Evolutionary conservation across 2,329 filamentous ascomycete species (phyloP), one percentile per base, ranked within the genome.

Genomic region (Diaporthe citrichinensis): DNA sequence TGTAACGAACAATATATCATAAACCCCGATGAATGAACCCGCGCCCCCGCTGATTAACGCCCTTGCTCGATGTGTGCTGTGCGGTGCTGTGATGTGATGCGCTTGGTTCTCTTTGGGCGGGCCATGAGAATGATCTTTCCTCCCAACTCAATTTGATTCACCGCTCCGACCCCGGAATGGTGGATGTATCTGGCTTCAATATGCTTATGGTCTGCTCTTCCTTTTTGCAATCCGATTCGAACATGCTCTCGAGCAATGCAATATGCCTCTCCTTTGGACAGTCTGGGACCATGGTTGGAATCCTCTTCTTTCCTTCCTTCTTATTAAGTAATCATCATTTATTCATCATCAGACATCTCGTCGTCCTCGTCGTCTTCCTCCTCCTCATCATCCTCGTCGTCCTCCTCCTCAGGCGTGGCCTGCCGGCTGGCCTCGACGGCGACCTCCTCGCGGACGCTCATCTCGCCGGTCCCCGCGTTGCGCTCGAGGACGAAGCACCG

Each of bases 401-500:
- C 65, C 36, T 71, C 73, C 23, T 28, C 20, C 57, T 76, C 72
- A 28, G 72, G 75, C 34, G 75, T 76, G 20, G 65, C 59, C 51
- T 73, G 65, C n/a, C 75, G 65, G n/a, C 75, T 76, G 10, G 75
- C 65, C 71, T 79, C 78, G 20, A 76, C 61, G 36, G 77, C 69
- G 51, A 76, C 76, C 76, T 81, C 79, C 75, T 83, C 81, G 46
- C 79, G 61, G 34, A 82, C 65, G 34, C 58, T 46, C 72, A 80
- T 71, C 49, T 71, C 58, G n/a, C 71, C 74, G 20, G 74, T 79
- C 12, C 57, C 62, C 7, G 73, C 34, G 5, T 71, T 71, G 68
- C 79, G 78, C 76, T 86, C 83, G 36, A 87, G 76, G 12, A 87
- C 81, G 71, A 89, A 88, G 76, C 87, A 88, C 49, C 87, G 80